phyloP scores from a whole-genome alignment of 2,329 filamentous ascomycete genomes.

The Colletotrichum sp. region DNA sequence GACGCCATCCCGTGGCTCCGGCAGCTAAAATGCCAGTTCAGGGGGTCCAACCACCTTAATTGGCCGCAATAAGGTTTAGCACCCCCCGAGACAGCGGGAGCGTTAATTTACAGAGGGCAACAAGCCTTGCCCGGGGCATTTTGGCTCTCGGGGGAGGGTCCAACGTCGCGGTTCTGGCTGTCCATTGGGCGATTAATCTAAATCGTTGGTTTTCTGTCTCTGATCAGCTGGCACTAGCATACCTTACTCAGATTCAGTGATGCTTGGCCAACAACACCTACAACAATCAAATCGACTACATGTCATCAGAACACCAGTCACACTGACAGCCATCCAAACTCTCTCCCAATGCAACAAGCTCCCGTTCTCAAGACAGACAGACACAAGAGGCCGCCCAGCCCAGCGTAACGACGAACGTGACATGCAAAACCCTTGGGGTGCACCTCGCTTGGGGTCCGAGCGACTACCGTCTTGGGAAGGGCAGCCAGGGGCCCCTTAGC shows the following conservation, averaged over 20 bases:
- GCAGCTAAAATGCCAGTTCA: conserved; percentile 16
- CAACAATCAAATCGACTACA: neutral
- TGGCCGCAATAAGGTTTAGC: conserved; percentile 17
- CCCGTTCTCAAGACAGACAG: neutral
- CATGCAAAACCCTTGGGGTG: conserved; percentile 1
- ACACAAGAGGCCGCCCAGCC: neutral
- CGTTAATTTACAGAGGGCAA: conserved; percentile 5
- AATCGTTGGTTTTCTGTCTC: neutral
- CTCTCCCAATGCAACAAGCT: neutral
- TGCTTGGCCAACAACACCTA: neutral
- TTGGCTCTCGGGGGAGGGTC: neutral
- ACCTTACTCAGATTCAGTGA: neutral
- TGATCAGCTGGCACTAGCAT: neutral
- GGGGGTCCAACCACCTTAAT: conserved; percentile 12
- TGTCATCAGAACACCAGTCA: neutral
- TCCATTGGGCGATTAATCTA: neutral
- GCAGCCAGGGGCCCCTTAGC: conserved; percentile 16
- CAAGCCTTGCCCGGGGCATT: neutral
- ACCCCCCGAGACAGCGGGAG: conserved; percentile 5
- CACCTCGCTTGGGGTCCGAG: neutral
- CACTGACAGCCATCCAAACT: neutral
- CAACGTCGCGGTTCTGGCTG: neutral
- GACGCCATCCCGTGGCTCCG: conserved; percentile 8
- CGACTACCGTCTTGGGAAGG: conserved; percentile 7
- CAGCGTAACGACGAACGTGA: neutral